These are phyloP conservation scores for Gossypium herbaceum DNA, from an alignment of 345 rosid species.

Conservation along the genomic window DNA sequence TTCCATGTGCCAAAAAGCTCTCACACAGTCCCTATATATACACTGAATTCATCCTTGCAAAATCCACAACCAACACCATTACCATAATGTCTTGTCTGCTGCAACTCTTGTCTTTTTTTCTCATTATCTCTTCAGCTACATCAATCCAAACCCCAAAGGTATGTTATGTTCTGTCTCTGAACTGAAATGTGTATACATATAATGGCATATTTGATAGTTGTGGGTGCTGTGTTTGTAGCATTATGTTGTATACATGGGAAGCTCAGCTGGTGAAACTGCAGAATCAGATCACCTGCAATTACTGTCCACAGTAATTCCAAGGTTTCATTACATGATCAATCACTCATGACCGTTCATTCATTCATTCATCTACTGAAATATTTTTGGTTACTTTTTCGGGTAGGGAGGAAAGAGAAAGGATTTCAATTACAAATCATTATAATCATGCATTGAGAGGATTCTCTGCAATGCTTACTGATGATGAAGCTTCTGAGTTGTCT, in stretches of 20 bases:
- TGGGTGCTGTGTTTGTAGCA: constrained; percentile 25
- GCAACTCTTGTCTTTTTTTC: neutral
- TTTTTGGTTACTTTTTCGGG: neutral
- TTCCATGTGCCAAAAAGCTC: constrained; percentile 7
- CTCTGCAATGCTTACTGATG: constrained; percentile 68
- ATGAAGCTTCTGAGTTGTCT: constrained; percentile 59
- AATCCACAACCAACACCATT: neutral
- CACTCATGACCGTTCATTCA: neutral
- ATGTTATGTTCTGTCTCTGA: neutral
- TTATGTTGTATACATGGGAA: constrained; percentile 73
- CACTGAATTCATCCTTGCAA: neutral
- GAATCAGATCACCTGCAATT: constrained; percentile 43
- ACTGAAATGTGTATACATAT: no score
- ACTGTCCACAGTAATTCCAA: constrained; percentile 45
- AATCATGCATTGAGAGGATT: constrained; percentile 66
- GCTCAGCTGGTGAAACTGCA: constrained; percentile 25
- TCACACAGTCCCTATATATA: no score
- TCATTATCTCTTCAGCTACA: neutral
- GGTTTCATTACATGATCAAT: constrained; percentile 21
- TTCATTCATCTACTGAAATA: no score
- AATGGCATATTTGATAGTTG: no score
- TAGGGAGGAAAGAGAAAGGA: constrained; percentile 45
- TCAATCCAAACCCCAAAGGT: constrained; percentile 12
- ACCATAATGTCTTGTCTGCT: neutral
- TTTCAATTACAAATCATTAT: constrained; percentile 47